Evolutionary conservation across 331 rosid genomes (phyloP), one percentile per base, ranked within the genome.

Genomic region (Erythrophleum ivorense): DNA sequence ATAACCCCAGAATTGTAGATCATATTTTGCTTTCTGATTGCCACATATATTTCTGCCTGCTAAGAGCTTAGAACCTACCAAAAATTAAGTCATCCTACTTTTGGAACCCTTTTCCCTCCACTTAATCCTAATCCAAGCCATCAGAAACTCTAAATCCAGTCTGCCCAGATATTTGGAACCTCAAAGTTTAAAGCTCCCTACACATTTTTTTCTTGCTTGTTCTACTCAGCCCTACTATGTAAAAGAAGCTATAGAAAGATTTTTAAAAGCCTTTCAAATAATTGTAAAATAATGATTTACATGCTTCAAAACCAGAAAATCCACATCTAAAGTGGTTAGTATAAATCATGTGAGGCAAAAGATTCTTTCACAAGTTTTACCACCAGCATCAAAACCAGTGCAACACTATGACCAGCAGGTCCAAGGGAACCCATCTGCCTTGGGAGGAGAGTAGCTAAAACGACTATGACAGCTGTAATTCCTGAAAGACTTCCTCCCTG

Each of bases 401-500:
- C 92, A 78, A 91, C 53, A 31, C 87, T 82, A 78, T 91, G 91
- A 71, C 29, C 29, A 24, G 29, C 29, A 24, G 29, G 29, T 24
- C 29, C 29, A 24, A 24, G 29, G 29, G 29, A 24, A 24, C 29
- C 29, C 29, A 24, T 24, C 29, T 24, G 29, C 29, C 29, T 24
- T 24, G 29, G 29, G 29, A 24, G 29, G 29, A 24, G 29, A 24
- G 29, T 24, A 24, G 29, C 29, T 24, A 0, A 0, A 24, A 24
- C 29, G 29, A 24, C 29, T 43, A 86, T 86, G 80, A 87, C 57
- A 15, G 92, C 93, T 48, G 98, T 91, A 78, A 87, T 78, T 21
- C 43, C 88, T 14, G 97, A 92, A 64, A 93, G 88, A 54, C 21
- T 88, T 46, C 88, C 93, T 68, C 97, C 97, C 86, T 72, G 87